Evolutionary conservation across 352 stramenopile genomes (phyloP).

Genomic region (Globisporangium cederbergense): DNA sequence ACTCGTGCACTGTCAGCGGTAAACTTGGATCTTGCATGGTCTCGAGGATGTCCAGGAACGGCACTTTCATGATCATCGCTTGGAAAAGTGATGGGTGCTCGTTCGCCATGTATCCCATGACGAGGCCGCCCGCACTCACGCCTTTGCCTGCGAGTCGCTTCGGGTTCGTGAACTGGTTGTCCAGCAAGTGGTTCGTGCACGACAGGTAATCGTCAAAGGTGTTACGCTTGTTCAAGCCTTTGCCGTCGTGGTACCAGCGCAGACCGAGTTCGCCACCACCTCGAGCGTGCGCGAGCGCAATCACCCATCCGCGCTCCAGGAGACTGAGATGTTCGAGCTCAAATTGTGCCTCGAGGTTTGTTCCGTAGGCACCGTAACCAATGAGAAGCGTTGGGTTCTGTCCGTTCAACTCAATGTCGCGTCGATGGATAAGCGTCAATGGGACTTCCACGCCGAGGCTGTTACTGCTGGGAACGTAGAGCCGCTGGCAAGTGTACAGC

Average conservation of each 20-base stretch:
- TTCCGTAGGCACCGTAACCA: conserved; percentile 89
- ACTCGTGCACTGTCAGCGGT: conserved; percentile 89
- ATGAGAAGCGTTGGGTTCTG: conserved; percentile 82
- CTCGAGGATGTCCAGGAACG: conserved; percentile 86
- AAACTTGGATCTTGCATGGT: conserved; percentile 86
- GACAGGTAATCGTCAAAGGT: conserved; percentile 84
- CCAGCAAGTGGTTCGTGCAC: conserved; percentile 61
- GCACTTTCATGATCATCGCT: conserved; percentile 83
- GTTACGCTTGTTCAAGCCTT: conserved; percentile 75
- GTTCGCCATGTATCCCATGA: conserved; percentile 88
- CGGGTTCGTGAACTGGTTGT: conserved; percentile 59
- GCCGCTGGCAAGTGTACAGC: conserved; percentile 38
- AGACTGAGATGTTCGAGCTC: conserved; percentile 82
- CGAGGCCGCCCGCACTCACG: conserved; percentile 81
- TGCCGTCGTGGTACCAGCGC: conserved; percentile 84
- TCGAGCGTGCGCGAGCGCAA: conserved; percentile 88
- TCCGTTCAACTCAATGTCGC: conserved; percentile 42
- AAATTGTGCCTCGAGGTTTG: conserved; percentile 84
- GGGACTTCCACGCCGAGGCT: conserved; percentile 48
- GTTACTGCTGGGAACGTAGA: conserved; percentile 39
- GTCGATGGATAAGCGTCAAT: conserved; percentile 75
- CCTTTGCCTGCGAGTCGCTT: conserved; percentile 67
- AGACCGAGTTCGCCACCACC: conserved; percentile 87
- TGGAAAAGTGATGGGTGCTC: conserved; percentile 66
- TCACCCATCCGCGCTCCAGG: conserved; percentile 83